A percentile compares a stretch with the other conserved stretches of the same genome.
Conservation (phyloP, 2,329 filamentous ascomycete genomes). For the Calonectria hawksworthii region DNA sequence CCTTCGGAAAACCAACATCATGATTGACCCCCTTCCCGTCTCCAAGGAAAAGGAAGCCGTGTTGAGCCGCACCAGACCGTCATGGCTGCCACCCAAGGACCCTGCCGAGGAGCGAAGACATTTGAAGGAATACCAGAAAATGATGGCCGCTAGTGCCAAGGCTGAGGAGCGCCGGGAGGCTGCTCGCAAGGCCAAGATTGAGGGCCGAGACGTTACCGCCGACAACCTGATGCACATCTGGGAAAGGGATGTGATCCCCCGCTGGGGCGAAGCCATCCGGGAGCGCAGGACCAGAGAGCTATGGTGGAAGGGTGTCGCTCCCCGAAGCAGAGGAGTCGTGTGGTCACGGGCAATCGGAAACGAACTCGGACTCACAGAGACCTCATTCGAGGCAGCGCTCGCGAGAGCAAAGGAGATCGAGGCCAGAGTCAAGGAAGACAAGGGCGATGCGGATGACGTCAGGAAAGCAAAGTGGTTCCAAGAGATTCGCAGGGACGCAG, state of each 20-base stretch:
- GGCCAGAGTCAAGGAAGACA: conserved; percentile 65
- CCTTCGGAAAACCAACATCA: conserved; percentile 80
- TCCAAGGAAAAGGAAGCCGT: conserved; percentile 91
- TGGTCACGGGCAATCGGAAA: conserved; percentile 83
- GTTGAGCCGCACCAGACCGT: conserved; percentile 83
- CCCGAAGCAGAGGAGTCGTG: conserved; percentile 76
- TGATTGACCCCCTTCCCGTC: conserved; percentile 87
- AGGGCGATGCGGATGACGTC: conserved; percentile 67
- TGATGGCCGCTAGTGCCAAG: conserved; percentile 78
- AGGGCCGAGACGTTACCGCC: conserved; percentile 67
- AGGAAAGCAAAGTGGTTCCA: conserved; percentile 72
- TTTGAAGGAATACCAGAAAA: conserved; percentile 85
- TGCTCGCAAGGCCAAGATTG: conserved; percentile 64
- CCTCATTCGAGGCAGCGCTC: conserved; percentile 80
- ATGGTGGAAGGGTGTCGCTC: conserved; percentile 86
- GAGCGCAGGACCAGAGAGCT: conserved; percentile 80
- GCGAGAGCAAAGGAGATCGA: conserved; percentile 75
- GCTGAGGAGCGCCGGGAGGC: conserved; percentile 72
- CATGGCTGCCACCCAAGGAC: conserved; percentile 89
- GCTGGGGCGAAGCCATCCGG: conserved; percentile 79
- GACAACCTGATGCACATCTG: conserved; percentile 74
- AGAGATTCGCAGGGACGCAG: conserved; percentile 74
- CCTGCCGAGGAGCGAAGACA: conserved; percentile 93
- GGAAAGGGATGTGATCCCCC: conserved; percentile 82
- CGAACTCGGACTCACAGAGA: conserved; percentile 75